Conservation (phyloP, 75 land plant genomes). For the Adiantum capillusveneris region DNA sequence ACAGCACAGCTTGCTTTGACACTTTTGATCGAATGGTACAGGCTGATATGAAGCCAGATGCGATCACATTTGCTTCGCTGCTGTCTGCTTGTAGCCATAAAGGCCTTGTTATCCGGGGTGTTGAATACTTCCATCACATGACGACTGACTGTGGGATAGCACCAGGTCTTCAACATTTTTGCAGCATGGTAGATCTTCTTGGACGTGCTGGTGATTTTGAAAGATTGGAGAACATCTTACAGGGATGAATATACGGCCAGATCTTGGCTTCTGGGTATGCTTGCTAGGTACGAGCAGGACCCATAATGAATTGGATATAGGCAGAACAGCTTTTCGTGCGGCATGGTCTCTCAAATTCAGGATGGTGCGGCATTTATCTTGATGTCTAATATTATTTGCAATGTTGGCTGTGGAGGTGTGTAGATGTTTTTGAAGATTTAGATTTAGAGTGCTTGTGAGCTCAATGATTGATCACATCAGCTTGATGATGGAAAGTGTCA, state of each 20-base stretch:
- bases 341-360: constrained; percentile 10
- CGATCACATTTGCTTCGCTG: constrained; percentile 14
- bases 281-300: constrained; percentile 18
- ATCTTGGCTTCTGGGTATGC: constrained; percentile 8
- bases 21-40: constrained; percentile 4
- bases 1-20: neutral
- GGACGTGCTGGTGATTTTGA: constrained; percentile 20
- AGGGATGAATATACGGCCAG: constrained; percentile 18
- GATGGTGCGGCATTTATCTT: constrained; percentile 14
- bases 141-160: neutral
- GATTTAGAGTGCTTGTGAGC: too few relatives aligned
- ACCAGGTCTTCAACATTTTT: neutral
- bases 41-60: constrained; percentile 5
- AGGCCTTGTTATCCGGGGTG: constrained; percentile 19
- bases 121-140: constrained; percentile 2
- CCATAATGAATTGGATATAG: constrained; percentile 6
- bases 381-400: constrained; percentile 19
- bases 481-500: too few relatives aligned
- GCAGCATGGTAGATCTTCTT: constrained; percentile 23
- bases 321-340: neutral
- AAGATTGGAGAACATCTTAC: constrained; percentile 10
- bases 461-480: too few relatives aligned
- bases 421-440: too few relatives aligned
- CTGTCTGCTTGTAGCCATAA: constrained; percentile 25
- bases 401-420: neutral